Conservation (phyloP, 345 rosid genomes). For the Mercurialis annua region DNA sequence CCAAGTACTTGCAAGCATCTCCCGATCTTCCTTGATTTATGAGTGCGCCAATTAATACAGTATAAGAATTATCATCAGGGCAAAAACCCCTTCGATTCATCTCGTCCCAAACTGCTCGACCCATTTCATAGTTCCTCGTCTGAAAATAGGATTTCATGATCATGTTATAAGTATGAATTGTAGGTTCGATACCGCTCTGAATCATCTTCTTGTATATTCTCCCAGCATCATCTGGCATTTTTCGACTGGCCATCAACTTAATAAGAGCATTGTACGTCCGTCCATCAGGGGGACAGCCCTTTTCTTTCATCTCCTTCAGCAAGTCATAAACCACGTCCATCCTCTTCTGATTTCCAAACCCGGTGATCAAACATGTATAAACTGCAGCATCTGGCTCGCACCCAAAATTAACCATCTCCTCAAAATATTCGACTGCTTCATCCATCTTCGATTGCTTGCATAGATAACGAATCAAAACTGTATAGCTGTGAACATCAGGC, state of each 20-base stretch:
- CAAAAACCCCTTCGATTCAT: slow-evolving; percentile 65
- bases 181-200: slow-evolving; percentile 51
- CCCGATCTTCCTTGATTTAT: slow-evolving; percentile 63
- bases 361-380: slow-evolving; percentile 80
- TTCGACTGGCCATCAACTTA: slow-evolving; percentile 61
- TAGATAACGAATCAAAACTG: slow-evolving; percentile 59
- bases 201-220: slow-evolving; percentile 67
- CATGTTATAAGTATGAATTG: slow-evolving; percentile 81
- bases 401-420: slow-evolving; percentile 68
- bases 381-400: slow-evolving; percentile 61
- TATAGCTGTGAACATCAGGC: slow-evolving; percentile 69
- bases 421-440: slow-evolving; percentile 64
- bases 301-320: slow-evolving; percentile 78
- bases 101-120: slow-evolving; percentile 70
- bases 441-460: slow-evolving; percentile 75
- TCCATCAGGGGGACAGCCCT: slow-evolving; percentile 74
- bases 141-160: slow-evolving; percentile 78
- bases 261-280: slow-evolving; percentile 75
- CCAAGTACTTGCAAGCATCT: slow-evolving; percentile 73
- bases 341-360: slow-evolving; percentile 67
- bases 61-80: slow-evolving; percentile 85
- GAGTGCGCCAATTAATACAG: slow-evolving; percentile 71
- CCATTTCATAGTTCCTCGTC: slow-evolving; percentile 59
- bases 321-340: slow-evolving; percentile 64
- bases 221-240: slow-evolving; percentile 66